phyloP scores from a whole-genome alignment of 352 stramenopile species.

The Phytophthora europaea region DNA sequence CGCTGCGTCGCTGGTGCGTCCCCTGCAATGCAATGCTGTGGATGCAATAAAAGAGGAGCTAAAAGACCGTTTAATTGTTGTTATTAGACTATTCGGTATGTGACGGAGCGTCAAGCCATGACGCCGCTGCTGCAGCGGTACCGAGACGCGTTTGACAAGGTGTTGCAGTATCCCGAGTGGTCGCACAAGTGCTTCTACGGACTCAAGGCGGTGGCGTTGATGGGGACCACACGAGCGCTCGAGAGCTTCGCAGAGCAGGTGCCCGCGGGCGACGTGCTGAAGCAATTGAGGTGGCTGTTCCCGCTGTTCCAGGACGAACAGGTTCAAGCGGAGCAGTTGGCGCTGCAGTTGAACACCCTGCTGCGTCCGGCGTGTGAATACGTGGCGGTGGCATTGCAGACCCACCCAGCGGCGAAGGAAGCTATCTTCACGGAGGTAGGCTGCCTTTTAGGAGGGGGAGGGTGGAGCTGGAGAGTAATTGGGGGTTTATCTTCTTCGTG shows the following conservation, averaged over 20 bases:
- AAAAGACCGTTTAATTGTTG: background rate
- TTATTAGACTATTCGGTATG: constrained; percentile 74
- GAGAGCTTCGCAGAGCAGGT: constrained; percentile 73
- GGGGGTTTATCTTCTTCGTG: background rate
- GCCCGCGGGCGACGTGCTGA: constrained; percentile 40
- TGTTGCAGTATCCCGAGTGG: constrained; percentile 67
- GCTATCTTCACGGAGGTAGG: constrained; percentile 59
- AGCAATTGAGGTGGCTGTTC: constrained; percentile 66
- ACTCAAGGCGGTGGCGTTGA: constrained; percentile 69
- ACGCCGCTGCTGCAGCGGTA: constrained; percentile 63
- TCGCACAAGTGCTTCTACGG: constrained; percentile 37
- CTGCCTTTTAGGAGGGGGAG: background rate
- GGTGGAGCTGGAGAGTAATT: background rate
- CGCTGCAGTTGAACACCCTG: constrained; percentile 54
- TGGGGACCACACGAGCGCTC: constrained; percentile 69
- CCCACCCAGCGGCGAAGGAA: constrained; percentile 48
- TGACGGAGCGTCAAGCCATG: constrained; percentile 78
- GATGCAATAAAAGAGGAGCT: background rate
- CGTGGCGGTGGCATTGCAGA: constrained; percentile 72
- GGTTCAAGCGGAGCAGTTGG: constrained; percentile 16
- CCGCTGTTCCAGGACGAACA: constrained; percentile 50
- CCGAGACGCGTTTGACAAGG: constrained; percentile 52
- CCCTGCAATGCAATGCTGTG: background rate
- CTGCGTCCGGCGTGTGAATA: constrained; percentile 73
- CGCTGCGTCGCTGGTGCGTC: constrained; percentile 62